A percentile compares a stretch with the other conserved stretches of the same genome.
These are phyloP conservation scores for Orbilia blumenaviensis DNA, from an alignment of 2,329 filamentous ascomycete genomes.

Conservation along the genomic window DNA sequence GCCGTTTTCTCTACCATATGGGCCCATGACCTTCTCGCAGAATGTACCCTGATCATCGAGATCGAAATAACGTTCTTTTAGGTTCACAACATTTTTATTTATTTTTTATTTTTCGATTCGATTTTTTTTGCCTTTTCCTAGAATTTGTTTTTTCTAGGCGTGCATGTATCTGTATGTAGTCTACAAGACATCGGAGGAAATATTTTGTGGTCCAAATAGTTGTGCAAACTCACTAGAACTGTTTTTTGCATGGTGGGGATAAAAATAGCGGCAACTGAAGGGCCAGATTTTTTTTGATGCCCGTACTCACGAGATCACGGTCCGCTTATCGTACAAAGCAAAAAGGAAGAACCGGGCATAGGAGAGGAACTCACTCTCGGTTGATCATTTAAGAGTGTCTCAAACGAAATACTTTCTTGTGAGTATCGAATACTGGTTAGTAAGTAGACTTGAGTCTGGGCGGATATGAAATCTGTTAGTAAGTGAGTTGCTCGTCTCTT, in stretches of 20 bases:
- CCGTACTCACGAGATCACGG: constrained; percentile 9
- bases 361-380: constrained; percentile 36
- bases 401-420: neutral
- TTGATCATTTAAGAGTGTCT: constrained; percentile 1
- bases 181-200: neutral
- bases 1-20: too few species aligned
- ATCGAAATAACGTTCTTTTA: constrained; percentile 7
- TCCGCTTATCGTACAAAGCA: constrained; percentile 13
- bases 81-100: neutral
- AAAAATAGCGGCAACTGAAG: constrained; percentile 41
- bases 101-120: neutral
- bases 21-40: neutral
- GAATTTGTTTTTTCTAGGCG: neutral
- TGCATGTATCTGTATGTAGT: constrained; percentile 1
- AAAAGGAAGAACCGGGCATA: constrained; percentile 3
- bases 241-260: constrained; percentile 3
- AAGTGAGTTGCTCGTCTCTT: neutral
- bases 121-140: neutral
- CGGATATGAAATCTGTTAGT: too few species aligned
- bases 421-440: constrained; percentile 1
- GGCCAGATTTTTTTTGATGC: constrained; percentile 15
- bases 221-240: constrained; percentile 1
- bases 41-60: neutral
- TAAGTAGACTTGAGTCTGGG: too few species aligned
- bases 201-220: neutral